Conservation (phyloP, 352 stramenopile species). For the Globisporangium uncinulatum region DNA sequence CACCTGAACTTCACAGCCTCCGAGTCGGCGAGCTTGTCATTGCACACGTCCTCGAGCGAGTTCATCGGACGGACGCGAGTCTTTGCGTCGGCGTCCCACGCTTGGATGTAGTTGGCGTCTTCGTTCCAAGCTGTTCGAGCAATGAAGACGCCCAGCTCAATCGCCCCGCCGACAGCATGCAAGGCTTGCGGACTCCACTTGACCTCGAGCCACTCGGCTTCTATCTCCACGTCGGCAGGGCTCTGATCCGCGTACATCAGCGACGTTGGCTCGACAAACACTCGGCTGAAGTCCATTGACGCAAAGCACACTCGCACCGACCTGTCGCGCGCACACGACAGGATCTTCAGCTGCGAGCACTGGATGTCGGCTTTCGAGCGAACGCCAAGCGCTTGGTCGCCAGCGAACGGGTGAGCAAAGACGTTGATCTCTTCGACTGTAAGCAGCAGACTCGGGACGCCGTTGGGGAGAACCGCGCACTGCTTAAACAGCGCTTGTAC, state of each 20-base stretch:
- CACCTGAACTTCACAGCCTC: slow-evolving; percentile 60
- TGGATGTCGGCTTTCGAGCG: slow-evolving; percentile 65
- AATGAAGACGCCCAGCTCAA: slow-evolving; percentile 52
- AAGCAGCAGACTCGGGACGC: slow-evolving; percentile 40
- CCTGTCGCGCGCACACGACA: slow-evolving; percentile 18
- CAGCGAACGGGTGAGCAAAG: slow-evolving; percentile 44
- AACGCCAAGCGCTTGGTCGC: slow-evolving; percentile 44
- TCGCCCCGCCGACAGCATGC: slow-evolving; percentile 51
- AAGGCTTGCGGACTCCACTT: slow-evolving; percentile 59
- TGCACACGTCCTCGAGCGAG: slow-evolving; percentile 27
- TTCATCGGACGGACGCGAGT: slow-evolving; percentile 30
- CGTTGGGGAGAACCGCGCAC: slow-evolving; percentile 40
- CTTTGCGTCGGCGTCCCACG: slow-evolving; percentile 8
- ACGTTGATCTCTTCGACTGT: slow-evolving; percentile 51
- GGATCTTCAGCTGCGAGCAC: slow-evolving; percentile 46
- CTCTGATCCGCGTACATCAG: slow-evolving; percentile 28
- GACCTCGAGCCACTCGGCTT: slow-evolving; percentile 71
- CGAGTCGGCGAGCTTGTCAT: slow-evolving; percentile 25
- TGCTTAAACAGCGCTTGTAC: slow-evolving; percentile 23
- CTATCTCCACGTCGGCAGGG: slow-evolving; percentile 60
- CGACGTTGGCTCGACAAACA: slow-evolving; percentile 49
- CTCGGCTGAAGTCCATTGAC: slow-evolving; percentile 56
- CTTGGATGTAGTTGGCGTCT: neutral
- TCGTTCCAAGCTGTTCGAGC: slow-evolving; percentile 24
- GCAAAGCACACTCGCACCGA: slow-evolving; percentile 34